Evolutionary conservation across 2,329 filamentous ascomycete genomes (phyloP).

Genomic region (Thermothelomyces thermophilus): DNA sequence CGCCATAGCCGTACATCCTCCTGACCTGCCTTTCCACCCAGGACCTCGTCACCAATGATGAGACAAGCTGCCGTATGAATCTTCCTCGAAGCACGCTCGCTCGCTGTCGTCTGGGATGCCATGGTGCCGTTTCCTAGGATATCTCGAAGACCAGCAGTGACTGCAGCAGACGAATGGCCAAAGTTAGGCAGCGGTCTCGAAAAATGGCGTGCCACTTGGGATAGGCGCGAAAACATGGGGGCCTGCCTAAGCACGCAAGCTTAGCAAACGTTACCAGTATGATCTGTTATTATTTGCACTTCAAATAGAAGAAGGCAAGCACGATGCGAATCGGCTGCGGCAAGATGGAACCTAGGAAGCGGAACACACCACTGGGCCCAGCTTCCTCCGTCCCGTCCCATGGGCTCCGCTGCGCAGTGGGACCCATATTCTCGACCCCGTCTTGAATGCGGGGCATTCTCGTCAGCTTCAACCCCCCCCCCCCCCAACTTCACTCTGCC

Average conservation of each 20-base stretch:
- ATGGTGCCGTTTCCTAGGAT: constrained; percentile 31
- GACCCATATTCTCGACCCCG: not conserved
- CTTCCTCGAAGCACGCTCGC: constrained; percentile 53
- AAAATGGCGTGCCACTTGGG: constrained; percentile 67
- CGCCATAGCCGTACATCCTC: not conserved
- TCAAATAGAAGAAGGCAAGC: not conserved
- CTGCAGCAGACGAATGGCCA: constrained; percentile 33
- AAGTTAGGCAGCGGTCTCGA: constrained; percentile 52
- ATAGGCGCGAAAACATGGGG: constrained; percentile 69
- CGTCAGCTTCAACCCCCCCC: not conserved
- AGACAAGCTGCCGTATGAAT: constrained; percentile 88
- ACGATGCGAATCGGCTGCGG: not conserved
- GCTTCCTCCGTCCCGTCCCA: not conserved
- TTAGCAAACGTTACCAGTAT: too few species aligned
- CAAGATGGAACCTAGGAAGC: too few species aligned
- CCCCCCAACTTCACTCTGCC: too few species aligned
- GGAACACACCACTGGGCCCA: too few species aligned
- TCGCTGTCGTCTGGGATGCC: constrained; percentile 42
- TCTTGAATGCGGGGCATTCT: constrained; percentile 2
- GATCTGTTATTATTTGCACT: too few species aligned
- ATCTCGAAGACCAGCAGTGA: not conserved
- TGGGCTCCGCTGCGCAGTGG: not conserved
- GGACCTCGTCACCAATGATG: constrained; percentile 94
- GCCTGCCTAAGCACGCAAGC: not conserved
- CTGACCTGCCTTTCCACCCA: constrained; percentile 76